phyloP scores from a whole-genome alignment of 2,329 filamentous ascomycete species.

The Penicillium digitatum region DNA sequence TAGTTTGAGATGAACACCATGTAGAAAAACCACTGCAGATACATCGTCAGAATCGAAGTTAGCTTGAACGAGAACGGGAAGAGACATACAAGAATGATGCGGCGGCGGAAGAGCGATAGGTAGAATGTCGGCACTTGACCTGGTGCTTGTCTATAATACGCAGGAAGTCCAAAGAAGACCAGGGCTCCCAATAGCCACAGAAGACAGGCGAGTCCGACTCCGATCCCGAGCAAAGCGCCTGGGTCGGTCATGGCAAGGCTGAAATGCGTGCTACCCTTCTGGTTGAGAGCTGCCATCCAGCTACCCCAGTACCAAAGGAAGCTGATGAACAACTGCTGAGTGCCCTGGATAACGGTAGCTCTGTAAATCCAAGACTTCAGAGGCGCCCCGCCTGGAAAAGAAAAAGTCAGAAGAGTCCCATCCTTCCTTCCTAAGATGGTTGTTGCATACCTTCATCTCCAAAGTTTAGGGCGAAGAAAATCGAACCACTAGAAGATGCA shows the following conservation, averaged over 20 bases:
- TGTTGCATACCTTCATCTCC: slow-evolving; percentile 52
- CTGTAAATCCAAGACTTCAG: slow-evolving; percentile 62
- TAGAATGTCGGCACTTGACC: slow-evolving; percentile 64
- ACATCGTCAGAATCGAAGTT: background rate
- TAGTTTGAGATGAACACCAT: slow-evolving; percentile 62
- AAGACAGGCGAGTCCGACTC: slow-evolving; percentile 54
- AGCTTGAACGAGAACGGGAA: slow-evolving; percentile 29
- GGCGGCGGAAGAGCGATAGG: slow-evolving; percentile 56
- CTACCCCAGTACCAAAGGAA: slow-evolving; percentile 65
- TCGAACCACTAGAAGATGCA: slow-evolving; percentile 59
- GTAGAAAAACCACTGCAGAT: slow-evolving; percentile 53
- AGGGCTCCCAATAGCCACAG: slow-evolving; percentile 55
- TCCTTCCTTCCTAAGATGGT: background rate
- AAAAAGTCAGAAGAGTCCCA: background rate
- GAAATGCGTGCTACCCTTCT: slow-evolving; percentile 40
- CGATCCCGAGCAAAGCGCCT: slow-evolving; percentile 51
- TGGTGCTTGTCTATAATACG: slow-evolving; percentile 62
- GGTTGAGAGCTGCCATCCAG: slow-evolving; percentile 44
- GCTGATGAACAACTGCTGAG: slow-evolving; percentile 62
- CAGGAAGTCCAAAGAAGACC: slow-evolving; percentile 58
- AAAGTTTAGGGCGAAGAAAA: slow-evolving; percentile 66
- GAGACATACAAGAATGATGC: slow-evolving; percentile 42
- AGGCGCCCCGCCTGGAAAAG: slow-evolving; percentile 53
- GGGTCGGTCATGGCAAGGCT: slow-evolving; percentile 37
- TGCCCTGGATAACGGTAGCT: slow-evolving; percentile 62